Percentiles rank a stretch among this genome's conserved stretches.
These are phyloP conservation scores for Ophiostoma triangulosporum DNA, from an alignment of 2,329 filamentous ascomycete species.

Conservation along the genomic window DNA sequence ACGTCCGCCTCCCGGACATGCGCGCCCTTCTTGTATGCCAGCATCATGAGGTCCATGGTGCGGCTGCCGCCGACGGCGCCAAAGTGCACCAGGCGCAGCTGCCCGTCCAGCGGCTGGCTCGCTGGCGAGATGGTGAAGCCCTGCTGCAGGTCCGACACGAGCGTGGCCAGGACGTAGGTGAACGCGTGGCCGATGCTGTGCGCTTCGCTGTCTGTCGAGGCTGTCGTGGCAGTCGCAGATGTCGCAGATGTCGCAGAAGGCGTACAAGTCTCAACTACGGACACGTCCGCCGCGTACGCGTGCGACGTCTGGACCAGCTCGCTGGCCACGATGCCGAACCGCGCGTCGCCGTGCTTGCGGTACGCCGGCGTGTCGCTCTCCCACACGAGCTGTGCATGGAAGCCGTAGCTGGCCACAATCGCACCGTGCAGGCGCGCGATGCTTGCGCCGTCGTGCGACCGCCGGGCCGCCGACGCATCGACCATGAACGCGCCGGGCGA, in stretches of 20 bases:
- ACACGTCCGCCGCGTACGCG: constrained; percentile 32
- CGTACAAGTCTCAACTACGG: not conserved
- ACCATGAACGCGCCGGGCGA: constrained; percentile 41
- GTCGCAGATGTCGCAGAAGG: no score
- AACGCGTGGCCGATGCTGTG: constrained; percentile 30
- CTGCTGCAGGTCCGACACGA: constrained; percentile 71
- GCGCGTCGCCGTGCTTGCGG: constrained; percentile 58
- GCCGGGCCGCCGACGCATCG: constrained; percentile 15
- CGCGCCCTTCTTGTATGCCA: constrained; percentile 42
- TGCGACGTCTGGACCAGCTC: constrained; percentile 51
- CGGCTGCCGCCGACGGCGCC: constrained; percentile 49
- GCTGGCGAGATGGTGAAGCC: constrained; percentile 70
- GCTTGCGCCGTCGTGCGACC: not conserved
- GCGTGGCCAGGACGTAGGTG: constrained; percentile 61
- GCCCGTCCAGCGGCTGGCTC: constrained; percentile 55
- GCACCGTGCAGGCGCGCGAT: constrained; percentile 45
- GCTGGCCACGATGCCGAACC: constrained; percentile 75
- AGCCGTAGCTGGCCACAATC: constrained; percentile 79
- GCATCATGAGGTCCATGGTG: constrained; percentile 65
- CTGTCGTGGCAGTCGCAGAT: no score
- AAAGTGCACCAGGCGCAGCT: constrained; percentile 62
- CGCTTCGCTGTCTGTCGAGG: not conserved
- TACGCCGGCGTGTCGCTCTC: constrained; percentile 80
- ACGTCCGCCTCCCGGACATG: constrained; percentile 49
- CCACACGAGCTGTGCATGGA: constrained; percentile 79